Conservation (phyloP, 202 grass and related monocot genomes). For the Schoenoplectus tabernaemontani region DNA sequence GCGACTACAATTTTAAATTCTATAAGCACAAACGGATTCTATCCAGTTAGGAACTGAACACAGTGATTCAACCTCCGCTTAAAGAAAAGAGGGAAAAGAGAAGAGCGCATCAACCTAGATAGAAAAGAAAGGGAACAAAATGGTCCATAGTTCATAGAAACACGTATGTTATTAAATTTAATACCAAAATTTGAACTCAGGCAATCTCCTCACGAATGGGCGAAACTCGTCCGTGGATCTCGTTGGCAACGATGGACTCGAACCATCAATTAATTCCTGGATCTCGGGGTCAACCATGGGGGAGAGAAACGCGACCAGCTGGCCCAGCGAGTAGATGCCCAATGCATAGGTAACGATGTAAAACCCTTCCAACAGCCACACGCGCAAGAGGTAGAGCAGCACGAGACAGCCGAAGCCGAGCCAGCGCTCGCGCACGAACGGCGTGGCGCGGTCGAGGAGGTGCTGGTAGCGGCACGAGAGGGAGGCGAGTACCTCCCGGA, state of each 20-base stretch:
- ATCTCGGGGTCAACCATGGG: constrained; percentile 72
- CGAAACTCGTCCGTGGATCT: constrained; percentile 61
- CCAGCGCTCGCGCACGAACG: constrained; percentile 52
- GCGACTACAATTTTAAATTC: not conserved
- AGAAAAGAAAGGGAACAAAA: not conserved
- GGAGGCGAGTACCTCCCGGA: constrained; percentile 14
- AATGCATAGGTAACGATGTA: constrained; percentile 72
- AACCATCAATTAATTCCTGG: constrained; percentile 21
- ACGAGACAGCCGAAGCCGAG: constrained; percentile 28
- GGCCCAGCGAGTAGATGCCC: constrained; percentile 63
- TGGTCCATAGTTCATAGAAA: not conserved
- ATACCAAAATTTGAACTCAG: constrained; percentile 88
- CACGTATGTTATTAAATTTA: no score
- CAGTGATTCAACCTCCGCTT: constrained; percentile 51
- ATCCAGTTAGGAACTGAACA: not conserved
- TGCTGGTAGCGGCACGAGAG: constrained; percentile 48
- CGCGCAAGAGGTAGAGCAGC: constrained; percentile 45
- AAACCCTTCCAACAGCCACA: constrained; percentile 56
- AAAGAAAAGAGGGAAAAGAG: no score
- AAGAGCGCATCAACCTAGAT: no score
- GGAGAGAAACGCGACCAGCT: constrained; percentile 64
- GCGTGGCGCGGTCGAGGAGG: constrained; percentile 53
- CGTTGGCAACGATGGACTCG: constrained; percentile 44
- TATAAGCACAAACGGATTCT: not conserved
- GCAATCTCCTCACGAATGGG: constrained; percentile 66